A percentile compares a stretch with the other conserved stretches of the same genome.
Evolutionary conservation across 495 filamentous ascomycete genomes (phyloP).

Genomic region (Glarea lozoyensis): DNA sequence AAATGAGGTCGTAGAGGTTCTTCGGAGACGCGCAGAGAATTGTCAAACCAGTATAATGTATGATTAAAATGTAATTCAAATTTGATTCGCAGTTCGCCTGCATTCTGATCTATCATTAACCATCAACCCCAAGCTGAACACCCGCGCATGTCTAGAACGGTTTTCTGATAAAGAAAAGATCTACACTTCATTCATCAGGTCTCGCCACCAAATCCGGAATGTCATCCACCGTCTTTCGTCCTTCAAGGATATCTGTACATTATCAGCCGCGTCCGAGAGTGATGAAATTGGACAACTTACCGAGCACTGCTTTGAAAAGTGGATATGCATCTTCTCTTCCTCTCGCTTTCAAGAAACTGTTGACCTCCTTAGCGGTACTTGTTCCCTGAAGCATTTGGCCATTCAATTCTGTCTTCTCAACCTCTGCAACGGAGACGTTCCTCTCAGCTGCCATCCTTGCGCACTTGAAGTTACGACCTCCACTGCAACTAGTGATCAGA

Average conservation of each 20-base stretch:
- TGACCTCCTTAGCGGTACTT: constrained; percentile 82
- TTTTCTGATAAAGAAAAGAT: too few relatives aligned
- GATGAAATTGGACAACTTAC: constrained; percentile 29
- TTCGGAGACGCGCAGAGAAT: too few relatives aligned
- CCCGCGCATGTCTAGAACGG: too few relatives aligned
- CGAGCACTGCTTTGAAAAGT: constrained; percentile 77
- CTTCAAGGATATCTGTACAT: constrained; percentile 43
- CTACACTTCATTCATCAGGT: constrained; percentile 13
- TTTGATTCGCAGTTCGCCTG: not conserved
- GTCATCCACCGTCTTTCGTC: constrained; percentile 49
- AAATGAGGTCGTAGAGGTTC: too few relatives aligned
- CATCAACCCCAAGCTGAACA: not conserved
- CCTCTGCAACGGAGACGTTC: constrained; percentile 69
- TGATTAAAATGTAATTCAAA: not conserved
- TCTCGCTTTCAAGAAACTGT: constrained; percentile 71
- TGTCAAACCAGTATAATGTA: too few relatives aligned
- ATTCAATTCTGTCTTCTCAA: constrained; percentile 85
- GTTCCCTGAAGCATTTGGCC: constrained; percentile 97
- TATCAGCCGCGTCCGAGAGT: constrained; percentile 1
- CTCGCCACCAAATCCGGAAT: constrained; percentile 49
- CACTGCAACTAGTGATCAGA: constrained; percentile 85
- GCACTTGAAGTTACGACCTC: constrained; percentile 88
- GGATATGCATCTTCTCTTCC: constrained; percentile 78
- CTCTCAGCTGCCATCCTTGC: constrained; percentile 81
- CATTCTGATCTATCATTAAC: not conserved